Conservation (phyloP, 1,284 basidiomycete species). For the Boletellus sp. region DNA sequence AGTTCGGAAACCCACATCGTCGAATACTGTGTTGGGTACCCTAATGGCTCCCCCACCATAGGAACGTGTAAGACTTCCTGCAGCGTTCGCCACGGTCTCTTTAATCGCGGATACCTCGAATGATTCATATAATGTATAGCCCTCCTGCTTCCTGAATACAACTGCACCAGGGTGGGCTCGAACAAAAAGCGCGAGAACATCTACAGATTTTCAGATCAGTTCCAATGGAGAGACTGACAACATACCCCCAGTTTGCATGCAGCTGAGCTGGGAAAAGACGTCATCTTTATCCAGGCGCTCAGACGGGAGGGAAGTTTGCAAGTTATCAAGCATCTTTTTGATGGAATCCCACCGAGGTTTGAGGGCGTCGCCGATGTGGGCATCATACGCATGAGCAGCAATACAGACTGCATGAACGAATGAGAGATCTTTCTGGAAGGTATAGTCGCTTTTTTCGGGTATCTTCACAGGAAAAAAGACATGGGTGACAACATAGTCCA, state of each 20-base stretch:
- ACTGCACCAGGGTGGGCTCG: slow-evolving; percentile 32
- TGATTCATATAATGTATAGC: slow-evolving; percentile 26
- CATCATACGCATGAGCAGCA: slow-evolving; percentile 8
- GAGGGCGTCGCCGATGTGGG: not conserved
- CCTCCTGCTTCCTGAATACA: slow-evolving; percentile 23
- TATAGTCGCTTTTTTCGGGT: not conserved
- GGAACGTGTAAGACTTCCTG: slow-evolving; percentile 20
- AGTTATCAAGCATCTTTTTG: slow-evolving; percentile 11
- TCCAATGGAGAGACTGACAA: no score
- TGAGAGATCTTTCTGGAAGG: not conserved
- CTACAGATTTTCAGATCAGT: no score
- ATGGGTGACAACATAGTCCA: not conserved
- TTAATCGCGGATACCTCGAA: slow-evolving; percentile 27
- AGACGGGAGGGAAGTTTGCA: slow-evolving; percentile 1
- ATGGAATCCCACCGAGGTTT: slow-evolving; percentile 10
- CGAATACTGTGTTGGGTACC: no score
- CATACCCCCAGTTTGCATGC: not conserved
- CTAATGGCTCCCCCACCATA: slow-evolving; percentile 22
- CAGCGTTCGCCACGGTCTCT: not conserved
- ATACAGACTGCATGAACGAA: not conserved
- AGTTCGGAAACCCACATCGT: no score
- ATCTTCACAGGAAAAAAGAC: not conserved
- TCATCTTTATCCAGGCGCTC: not conserved
- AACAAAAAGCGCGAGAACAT: slow-evolving; percentile 16
- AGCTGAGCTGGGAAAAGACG: slow-evolving; percentile 9